A percentile compares a stretch with the other conserved stretches of the same genome.
These are phyloP conservation scores for Kalmusia sp. DNA, from an alignment of 2,329 filamentous ascomycete genomes.

Conservation along the genomic window DNA sequence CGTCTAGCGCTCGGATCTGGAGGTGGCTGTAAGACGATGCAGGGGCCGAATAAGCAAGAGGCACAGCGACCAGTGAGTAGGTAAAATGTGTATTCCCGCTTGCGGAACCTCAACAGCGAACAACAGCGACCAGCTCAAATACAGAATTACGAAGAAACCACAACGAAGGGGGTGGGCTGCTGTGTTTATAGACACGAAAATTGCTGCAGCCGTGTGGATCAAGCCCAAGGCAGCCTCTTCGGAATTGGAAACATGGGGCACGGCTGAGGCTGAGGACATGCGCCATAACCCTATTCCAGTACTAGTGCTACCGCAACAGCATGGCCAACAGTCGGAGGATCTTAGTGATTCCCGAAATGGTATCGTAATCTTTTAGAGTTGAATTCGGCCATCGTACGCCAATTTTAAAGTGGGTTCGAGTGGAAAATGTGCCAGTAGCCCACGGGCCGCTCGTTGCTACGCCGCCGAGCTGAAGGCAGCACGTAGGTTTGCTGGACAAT, in stretches of 20 bases:
- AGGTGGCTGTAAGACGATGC: background rate
- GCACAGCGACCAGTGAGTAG: background rate
- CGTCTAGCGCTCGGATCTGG: conserved; percentile 3
- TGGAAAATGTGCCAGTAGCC: background rate
- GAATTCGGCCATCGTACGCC: background rate
- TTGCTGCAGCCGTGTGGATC: background rate
- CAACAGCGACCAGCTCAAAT: background rate
- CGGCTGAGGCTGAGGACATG: conserved; percentile 11
- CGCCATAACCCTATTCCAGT: background rate
- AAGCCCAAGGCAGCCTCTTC: background rate
- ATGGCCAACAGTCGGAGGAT: background rate
- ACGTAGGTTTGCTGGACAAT: background rate
- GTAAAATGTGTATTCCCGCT: background rate
- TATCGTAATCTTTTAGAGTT: background rate
- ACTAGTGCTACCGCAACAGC: conserved; percentile 3
- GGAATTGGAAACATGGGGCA: conserved; percentile 8
- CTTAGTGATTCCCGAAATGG: background rate
- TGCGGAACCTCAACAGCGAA: background rate
- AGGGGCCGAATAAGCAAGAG: conserved; percentile 3
- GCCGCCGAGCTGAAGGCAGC: conserved; percentile 8
- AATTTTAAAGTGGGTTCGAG: background rate
- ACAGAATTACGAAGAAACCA: background rate
- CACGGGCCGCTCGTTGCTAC: background rate
- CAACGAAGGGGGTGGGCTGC: background rate
- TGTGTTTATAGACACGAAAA: background rate